phyloP scores from a whole-genome alignment of 2,329 filamentous ascomycete genomes.

The Fusarium tanahbumbuense region DNA sequence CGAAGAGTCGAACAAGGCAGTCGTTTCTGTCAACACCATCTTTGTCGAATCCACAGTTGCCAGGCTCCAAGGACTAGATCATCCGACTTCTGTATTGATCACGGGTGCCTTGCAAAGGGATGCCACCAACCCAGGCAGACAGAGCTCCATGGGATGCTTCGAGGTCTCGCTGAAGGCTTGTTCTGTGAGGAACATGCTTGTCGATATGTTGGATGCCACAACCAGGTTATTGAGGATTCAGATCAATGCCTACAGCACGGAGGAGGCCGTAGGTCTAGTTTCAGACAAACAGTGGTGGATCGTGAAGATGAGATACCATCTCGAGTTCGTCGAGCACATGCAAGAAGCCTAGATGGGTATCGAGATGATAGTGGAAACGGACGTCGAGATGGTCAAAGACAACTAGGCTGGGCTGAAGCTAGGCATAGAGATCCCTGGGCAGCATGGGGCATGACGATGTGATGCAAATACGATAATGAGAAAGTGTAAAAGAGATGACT shows the following conservation, averaged over 20 bases:
- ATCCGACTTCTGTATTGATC: constrained; percentile 36
- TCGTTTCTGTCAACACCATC: constrained; percentile 37
- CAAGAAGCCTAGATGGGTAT: neutral
- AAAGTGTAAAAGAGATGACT: constrained; percentile 9
- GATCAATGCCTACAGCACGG: constrained; percentile 33
- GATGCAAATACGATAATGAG: neutral
- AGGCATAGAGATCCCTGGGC: constrained; percentile 30
- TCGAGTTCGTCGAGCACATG: neutral
- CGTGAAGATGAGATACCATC: neutral
- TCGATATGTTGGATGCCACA: constrained; percentile 30
- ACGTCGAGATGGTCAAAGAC: constrained; percentile 14
- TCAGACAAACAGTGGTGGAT: constrained; percentile 1
- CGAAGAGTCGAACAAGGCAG: constrained; percentile 14
- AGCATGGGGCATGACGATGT: constrained; percentile 34
- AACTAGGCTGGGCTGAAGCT: constrained; percentile 30
- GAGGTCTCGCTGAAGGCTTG: neutral
- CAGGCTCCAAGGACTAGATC: constrained; percentile 14
- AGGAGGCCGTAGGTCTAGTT: neutral
- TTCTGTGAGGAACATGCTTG: constrained; percentile 43
- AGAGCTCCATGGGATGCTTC: neutral
- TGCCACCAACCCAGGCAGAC: constrained; percentile 27
- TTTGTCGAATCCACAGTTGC: constrained; percentile 43
- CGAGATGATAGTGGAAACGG: neutral
- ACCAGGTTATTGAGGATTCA: constrained; percentile 17
- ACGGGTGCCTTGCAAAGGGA: constrained; percentile 31